phyloP scores from a whole-genome alignment of 1,139 yeast species.

The Geotrichum klebahnii region DNA sequence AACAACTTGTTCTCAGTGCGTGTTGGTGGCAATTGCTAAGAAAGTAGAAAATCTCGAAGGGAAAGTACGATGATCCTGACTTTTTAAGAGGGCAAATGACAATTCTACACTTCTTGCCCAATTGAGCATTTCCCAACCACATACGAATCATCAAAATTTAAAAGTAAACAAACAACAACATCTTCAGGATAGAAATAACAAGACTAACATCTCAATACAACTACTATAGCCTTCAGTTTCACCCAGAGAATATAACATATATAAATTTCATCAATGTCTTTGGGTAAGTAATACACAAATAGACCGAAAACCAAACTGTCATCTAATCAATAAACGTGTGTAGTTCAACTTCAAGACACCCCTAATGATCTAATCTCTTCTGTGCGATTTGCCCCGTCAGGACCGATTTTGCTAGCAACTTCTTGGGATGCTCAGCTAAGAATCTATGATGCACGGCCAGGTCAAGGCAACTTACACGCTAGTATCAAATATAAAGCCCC shows the following conservation, averaged over 20 bases:
- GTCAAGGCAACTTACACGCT: slow-evolving; percentile 22
- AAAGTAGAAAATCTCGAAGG: too few species aligned
- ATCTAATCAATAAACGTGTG: too few species aligned
- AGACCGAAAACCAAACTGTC: too few species aligned
- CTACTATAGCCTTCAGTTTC: background rate
- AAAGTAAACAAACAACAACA: too few species aligned
- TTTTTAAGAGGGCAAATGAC: too few species aligned
- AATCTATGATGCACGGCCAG: slow-evolving; percentile 31
- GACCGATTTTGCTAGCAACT: slow-evolving; percentile 34
- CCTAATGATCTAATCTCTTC: slow-evolving; percentile 36
- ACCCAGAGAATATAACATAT: background rate
- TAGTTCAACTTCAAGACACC: slow-evolving; percentile 23
- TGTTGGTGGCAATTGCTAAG: too few species aligned
- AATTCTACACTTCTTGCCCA: too few species aligned
- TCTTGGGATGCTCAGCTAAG: slow-evolving; percentile 40
- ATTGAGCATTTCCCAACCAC: too few species aligned
- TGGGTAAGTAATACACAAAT: background rate
- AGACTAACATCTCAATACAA: background rate
- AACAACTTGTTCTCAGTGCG: too few species aligned
- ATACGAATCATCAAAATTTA: too few species aligned
- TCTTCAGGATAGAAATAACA: background rate
- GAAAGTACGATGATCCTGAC: too few species aligned
- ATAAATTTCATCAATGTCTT: background rate
- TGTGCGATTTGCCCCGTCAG: slow-evolving; percentile 31
- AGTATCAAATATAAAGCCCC: slow-evolving; percentile 32